phyloP scores from a whole-genome alignment of 805 yeast species.

The Lipomyces japonicus region DNA sequence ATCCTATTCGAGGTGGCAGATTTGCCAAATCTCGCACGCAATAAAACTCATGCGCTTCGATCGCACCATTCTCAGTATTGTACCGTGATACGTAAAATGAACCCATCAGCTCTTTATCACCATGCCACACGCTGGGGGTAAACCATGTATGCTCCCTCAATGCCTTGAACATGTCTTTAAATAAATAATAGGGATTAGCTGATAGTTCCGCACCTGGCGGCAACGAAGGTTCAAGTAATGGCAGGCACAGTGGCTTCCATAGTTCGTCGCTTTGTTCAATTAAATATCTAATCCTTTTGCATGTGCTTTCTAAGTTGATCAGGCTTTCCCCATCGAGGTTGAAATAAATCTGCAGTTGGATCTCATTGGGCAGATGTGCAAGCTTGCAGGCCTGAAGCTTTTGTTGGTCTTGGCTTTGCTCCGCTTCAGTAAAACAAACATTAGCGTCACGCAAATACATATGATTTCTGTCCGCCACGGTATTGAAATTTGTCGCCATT shows the following conservation, averaged over 20 bases:
- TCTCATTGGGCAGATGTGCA: constrained; percentile 32
- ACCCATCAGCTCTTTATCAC: constrained; percentile 32
- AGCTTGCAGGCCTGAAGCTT: too few species aligned
- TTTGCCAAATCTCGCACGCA: constrained; percentile 1
- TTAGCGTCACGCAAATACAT: too few species aligned
- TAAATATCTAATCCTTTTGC: constrained; percentile 18
- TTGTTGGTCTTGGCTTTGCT: too few species aligned
- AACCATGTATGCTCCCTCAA: constrained; percentile 32
- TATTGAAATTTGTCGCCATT: too few species aligned
- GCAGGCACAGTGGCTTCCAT: constrained; percentile 26
- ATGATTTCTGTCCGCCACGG: too few species aligned
- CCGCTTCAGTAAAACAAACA: too few species aligned
- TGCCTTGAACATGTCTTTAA: constrained; percentile 14
- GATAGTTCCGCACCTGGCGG: constrained; percentile 3
- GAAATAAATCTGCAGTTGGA: constrained; percentile 16
- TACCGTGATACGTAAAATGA: constrained; percentile 29
- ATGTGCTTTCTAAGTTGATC: constrained; percentile 20
- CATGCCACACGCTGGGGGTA: constrained; percentile 33
- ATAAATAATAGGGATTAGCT: constrained; percentile 27
- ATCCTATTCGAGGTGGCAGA: constrained; percentile 4
- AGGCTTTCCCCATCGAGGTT: constrained; percentile 22
- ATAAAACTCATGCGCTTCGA: constrained; percentile 27
- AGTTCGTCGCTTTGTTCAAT: constrained; percentile 17
- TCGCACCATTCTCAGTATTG: constrained; percentile 21
- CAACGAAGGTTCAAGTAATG: constrained; percentile 15